Percentiles rank a stretch among this genome's conserved stretches.
phyloP scores from a whole-genome alignment of 1,139 yeast species.

The Pichia kudriavzevii region DNA sequence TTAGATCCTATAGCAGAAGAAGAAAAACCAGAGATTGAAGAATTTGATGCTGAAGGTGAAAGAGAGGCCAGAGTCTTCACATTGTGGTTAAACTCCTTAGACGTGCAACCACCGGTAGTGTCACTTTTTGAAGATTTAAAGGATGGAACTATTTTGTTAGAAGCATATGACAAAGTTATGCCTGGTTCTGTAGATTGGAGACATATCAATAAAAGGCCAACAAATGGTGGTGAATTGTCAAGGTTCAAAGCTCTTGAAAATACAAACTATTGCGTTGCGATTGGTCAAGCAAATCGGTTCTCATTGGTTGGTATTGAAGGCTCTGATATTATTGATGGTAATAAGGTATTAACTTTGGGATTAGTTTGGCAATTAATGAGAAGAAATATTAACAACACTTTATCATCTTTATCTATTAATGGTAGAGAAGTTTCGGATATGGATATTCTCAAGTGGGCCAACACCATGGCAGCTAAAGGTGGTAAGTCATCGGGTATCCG shows the following conservation, averaged over 20 bases:
- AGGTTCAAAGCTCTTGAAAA: constrained; percentile 94
- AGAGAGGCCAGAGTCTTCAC: constrained; percentile 99
- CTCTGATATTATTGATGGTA: constrained; percentile 93
- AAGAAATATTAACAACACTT: constrained; percentile 81
- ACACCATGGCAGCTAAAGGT: constrained; percentile 73
- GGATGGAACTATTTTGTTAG: constrained; percentile 83
- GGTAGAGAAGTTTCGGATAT: constrained; percentile 72
- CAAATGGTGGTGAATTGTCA: constrained; percentile 62
- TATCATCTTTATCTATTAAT: constrained; percentile 61
- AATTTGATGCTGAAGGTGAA: constrained; percentile 98
- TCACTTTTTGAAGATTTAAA: constrained; percentile 89
- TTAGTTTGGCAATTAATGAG: constrained; percentile 99
- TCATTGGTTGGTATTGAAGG: constrained; percentile 98
- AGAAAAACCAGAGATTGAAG: constrained; percentile 84
- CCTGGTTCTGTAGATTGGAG: constrained; percentile 83
- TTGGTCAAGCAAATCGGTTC: constrained; percentile 87
- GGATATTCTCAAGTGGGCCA: constrained; percentile 93
- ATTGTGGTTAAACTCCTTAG: constrained; percentile 91
- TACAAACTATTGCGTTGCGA: constrained; percentile 91
- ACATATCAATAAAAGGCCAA: constrained; percentile 77
- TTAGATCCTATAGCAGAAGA: constrained; percentile 90
- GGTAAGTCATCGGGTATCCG: constrained; percentile 67
- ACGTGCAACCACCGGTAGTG: constrained; percentile 91
- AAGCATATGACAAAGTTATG: constrained; percentile 92
- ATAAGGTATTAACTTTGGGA: constrained; percentile 83